phyloP scores from a whole-genome alignment of 2,329 filamentous ascomycete species.

The Epichloe sibirici region DNA sequence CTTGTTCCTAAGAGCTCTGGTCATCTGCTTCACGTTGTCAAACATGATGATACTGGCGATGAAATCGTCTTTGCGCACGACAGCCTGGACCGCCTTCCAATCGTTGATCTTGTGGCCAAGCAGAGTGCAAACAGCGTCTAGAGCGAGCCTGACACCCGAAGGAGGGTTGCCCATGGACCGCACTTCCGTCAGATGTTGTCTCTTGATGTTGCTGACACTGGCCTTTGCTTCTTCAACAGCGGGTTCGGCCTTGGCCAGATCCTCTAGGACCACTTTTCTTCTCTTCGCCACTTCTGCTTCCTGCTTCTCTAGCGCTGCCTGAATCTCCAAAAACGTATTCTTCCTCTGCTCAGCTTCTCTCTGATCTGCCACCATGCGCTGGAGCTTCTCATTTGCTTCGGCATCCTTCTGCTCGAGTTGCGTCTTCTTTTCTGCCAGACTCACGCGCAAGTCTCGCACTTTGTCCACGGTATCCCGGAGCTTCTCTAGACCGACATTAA shows the following conservation, averaged over 20 bases:
- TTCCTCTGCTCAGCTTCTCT: constrained; percentile 88
- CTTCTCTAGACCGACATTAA: constrained; percentile 97
- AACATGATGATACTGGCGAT: constrained; percentile 97
- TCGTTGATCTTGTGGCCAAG: constrained; percentile 80
- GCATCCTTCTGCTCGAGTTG: constrained; percentile 88
- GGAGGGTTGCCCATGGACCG: constrained; percentile 93
- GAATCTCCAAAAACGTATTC: constrained; percentile 76
- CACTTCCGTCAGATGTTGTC: constrained; percentile 92
- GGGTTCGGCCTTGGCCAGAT: constrained; percentile 83
- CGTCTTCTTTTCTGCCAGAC: constrained; percentile 85
- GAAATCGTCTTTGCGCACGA: constrained; percentile 88
- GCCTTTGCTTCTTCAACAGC: constrained; percentile 87
- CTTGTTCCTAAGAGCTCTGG: constrained; percentile 62
- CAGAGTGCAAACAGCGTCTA: constrained; percentile 93
- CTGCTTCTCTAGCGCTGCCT: constrained; percentile 75
- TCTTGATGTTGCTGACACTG: constrained; percentile 97
- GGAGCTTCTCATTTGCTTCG: constrained; percentile 93
- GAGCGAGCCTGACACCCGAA: constrained; percentile 74
- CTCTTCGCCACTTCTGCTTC: constrained; percentile 77
- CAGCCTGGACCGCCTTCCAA: constrained; percentile 83
- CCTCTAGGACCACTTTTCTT: constrained; percentile 71
- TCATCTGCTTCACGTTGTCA: constrained; percentile 94
- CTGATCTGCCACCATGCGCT: constrained; percentile 94
- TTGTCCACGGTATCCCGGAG: constrained; percentile 94
- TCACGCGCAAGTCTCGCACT: constrained; percentile 80